Evolutionary conservation across 1,139 yeast genomes (phyloP), one percentile per base, ranked within the genome.

Genomic region (Blastobotrys aristatus): DNA sequence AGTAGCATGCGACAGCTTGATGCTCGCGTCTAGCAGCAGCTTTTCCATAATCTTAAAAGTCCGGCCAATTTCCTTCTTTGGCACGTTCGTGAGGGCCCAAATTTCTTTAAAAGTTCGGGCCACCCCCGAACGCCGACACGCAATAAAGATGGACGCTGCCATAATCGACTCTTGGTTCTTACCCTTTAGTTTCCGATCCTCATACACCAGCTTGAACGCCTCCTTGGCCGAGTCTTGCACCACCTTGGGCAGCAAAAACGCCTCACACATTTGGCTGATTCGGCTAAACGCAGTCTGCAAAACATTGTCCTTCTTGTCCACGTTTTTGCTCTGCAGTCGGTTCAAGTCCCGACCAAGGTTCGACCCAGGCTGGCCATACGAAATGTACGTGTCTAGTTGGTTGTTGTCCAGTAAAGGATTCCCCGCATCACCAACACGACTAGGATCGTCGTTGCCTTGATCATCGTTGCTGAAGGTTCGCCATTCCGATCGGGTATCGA

Each of bases 401-500:
- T 86, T 94, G 22, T 95, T 86, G 61, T 90, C 97, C 58, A 94
- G 73, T 52, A 90, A 71, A 13, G 97, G 97, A 64, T 90, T 90
- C n/a, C 94, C 84, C 2, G 97, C 97, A 63, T 90, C 97, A 66
- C 98, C 98, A 55, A 92, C 98, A 85, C 98, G 97, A 59, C 95
- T 84, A 3, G 98, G 98, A 66, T 92, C 98, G 64, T 89, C 97
- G 59, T 95, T 96, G 57, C 92, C 94, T 68, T 90, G 97, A 65
- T 92, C 98, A 66, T 92, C 98, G 65, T 92, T 92, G 42, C 73
- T 64, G 68, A 92, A 92, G 1, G 98, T 92, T 73, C 98, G 86
- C 98, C 98, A 92, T 73, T 92, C 98, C 1, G 96, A 87, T 58
- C 98, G 75, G 4, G 96, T 90, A 63, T 92, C 98, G 30, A 92